A percentile compares a stretch with the other conserved stretches of the same genome.
Conservation (phyloP, 2,329 filamentous ascomycete species). For the Coniosporium tulheliwenetii region DNA sequence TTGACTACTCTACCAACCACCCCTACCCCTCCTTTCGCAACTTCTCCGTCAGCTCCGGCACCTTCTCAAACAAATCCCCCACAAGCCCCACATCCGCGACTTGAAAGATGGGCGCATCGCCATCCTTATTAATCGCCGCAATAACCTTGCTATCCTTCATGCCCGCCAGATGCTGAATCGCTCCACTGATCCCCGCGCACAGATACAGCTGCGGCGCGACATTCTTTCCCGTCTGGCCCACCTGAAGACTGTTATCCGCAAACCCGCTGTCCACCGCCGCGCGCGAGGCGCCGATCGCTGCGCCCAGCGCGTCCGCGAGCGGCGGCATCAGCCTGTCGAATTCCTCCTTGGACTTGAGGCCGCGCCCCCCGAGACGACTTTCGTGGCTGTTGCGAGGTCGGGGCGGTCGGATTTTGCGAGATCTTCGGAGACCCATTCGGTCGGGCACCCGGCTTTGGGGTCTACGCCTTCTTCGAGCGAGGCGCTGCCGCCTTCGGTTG, state of each 20-base stretch:
- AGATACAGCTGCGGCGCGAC: constrained; percentile 92
- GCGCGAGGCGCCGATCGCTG: constrained; percentile 88
- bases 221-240: constrained; percentile 97
- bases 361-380: constrained; percentile 84
- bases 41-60: constrained; percentile 93
- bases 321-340: constrained; percentile 89
- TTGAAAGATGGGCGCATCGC: constrained; percentile 95
- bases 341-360: constrained; percentile 94
- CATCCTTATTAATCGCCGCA: constrained; percentile 95
- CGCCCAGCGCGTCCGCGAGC: constrained; percentile 79
- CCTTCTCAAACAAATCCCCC: constrained; percentile 87
- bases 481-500: constrained; percentile 57
- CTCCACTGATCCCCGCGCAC: constrained; percentile 88
- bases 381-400: constrained; percentile 76
- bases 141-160: constrained; percentile 99
- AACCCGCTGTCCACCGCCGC: constrained; percentile 95
- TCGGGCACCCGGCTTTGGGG: constrained; percentile 55
- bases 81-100: constrained; percentile 92
- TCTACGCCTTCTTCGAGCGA: constrained; percentile 69
- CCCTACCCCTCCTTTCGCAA: constrained; percentile 21
- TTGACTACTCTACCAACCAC: not conserved
- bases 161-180: constrained; percentile 93
- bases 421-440: constrained; percentile 89
- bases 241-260: constrained; percentile 94
- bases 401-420: constrained; percentile 87